Evolutionary conservation across 2,329 filamentous ascomycete species (phyloP), one percentile per base, ranked within the genome.

Genomic region (Erysiphe pulchra): DNA sequence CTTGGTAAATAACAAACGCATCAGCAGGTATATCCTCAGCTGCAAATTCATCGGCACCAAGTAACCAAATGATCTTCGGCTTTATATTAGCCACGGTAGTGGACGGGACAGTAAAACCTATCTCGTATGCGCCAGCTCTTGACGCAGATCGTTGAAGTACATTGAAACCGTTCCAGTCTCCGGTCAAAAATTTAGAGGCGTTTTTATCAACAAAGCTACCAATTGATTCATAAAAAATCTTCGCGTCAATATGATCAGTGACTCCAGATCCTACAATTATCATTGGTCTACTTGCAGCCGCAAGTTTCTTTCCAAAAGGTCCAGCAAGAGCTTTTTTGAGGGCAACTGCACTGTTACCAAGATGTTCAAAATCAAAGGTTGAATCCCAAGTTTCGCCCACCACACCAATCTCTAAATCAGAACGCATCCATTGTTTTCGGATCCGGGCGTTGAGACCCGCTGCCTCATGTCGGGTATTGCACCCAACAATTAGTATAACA

Each of bases 151-250:
- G 77, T 65, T 98, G 90, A 45, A 98, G 77, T 49, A 98, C 77
- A 61, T 94, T 98, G 71, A 87, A 98, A 49, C 87, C 90, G 61
- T 93, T 90, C 85, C 92, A 95, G 62, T 93, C 85, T 16, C 75
- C 67, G 6, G 82, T 93, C 57, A 73, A 67, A 69, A 98, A 94
- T 67, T 78, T 92, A 54, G 73, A 68, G 51, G 84, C 77, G 63
- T 94, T 79, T 74, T 93, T 94, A 59, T 94, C 86, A 36, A 93
- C 80, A 58, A 95, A 98, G 50, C 70, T 62, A 53, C 87, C 87
- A 47, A 98, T 74, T 39, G 78, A 77, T 69, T 95, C 87, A 61
- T 87, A 95, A 61, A 92, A 85, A 47, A 83, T 78, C 67, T 92
- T 92, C 47, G 86, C 80, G 58, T 95, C 90, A 28, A 73, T 63